Percentiles rank a stretch among this genome's conserved stretches.
Evolutionary conservation across 2,329 filamentous ascomycete genomes (phyloP).

Genomic region (Monilinia fructigena): DNA sequence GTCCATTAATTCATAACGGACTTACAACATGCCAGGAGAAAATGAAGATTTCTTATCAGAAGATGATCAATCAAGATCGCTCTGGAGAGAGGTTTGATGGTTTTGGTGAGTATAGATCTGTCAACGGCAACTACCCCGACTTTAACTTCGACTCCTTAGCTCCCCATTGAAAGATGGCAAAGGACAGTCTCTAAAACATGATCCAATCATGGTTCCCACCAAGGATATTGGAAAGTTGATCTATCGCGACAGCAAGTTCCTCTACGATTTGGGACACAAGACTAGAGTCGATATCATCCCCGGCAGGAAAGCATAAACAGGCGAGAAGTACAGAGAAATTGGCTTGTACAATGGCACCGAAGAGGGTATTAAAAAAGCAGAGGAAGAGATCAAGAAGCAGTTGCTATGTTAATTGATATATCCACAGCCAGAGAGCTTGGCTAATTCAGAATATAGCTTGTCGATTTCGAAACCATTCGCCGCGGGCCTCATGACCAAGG

Average conservation of each 20-base stretch:
- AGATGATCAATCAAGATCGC: neutral
- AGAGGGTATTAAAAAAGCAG: neutral
- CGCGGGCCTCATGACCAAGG: neutral
- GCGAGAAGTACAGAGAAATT: neutral
- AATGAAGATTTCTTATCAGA: neutral
- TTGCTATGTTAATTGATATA: neutral
- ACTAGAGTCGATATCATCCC: neutral
- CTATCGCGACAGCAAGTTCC: neutral
- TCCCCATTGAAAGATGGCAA: conserved; percentile 1
- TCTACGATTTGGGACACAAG: fast-evolving
- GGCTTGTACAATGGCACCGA: neutral
- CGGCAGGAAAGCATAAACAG: neutral
- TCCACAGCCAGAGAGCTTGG: neutral
- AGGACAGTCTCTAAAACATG: neutral
- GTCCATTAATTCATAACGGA: neutral
- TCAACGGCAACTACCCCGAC: neutral
- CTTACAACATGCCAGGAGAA: neutral
- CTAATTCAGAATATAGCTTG: neutral
- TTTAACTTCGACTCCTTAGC: conserved; percentile 8
- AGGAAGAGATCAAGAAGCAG: neutral
- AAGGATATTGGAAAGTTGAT: neutral
- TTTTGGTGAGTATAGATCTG: neutral
- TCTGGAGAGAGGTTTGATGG: neutral
- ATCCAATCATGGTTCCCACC: neutral
- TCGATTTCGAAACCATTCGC: neutral